phyloP scores from a whole-genome alignment of 305 asterid species.

The Plantago rigida region DNA sequence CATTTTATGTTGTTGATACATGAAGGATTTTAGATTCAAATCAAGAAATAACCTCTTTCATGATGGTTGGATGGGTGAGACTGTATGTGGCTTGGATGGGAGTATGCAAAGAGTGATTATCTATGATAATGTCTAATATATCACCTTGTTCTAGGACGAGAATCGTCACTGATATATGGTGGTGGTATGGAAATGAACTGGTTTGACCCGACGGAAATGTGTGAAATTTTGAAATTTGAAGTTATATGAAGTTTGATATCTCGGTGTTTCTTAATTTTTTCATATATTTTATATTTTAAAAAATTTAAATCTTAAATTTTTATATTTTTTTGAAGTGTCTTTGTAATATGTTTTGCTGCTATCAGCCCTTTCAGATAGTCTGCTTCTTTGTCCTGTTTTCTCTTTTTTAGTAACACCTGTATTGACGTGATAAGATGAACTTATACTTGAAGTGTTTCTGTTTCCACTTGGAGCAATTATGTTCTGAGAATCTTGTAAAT shows the following conservation, averaged over 20 bases:
- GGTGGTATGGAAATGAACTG: constrained; percentile 1
- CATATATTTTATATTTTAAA: too few relatives aligned
- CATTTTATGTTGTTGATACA: background rate
- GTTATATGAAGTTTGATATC: background rate
- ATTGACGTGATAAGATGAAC: constrained; percentile 1
- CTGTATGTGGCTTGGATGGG: too few relatives aligned
- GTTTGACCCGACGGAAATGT: background rate
- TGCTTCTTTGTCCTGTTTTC: background rate
- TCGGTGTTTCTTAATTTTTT: background rate
- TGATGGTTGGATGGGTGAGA: too few relatives aligned
- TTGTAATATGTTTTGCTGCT: too few relatives aligned
- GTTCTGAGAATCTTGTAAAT: constrained; percentile 20
- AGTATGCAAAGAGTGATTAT: too few relatives aligned
- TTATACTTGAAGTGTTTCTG: background rate
- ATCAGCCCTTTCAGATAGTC: background rate
- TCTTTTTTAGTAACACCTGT: constrained; percentile 1
- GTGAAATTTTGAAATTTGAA: constrained; percentile 4
- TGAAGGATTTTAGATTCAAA: too few relatives aligned
- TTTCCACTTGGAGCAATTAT: constrained; percentile 12
- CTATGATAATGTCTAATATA: too few relatives aligned
- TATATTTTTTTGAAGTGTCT: too few relatives aligned
- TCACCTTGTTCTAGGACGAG: too few relatives aligned
- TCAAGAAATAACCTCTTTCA: too few relatives aligned
- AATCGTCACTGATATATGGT: too few relatives aligned
- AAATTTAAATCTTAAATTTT: too few relatives aligned